Evolutionary conservation across 2,329 filamentous ascomycete genomes (phyloP), one percentile per base, ranked within the genome.

Genomic region (Paraphaeosphaeria minitans): DNA sequence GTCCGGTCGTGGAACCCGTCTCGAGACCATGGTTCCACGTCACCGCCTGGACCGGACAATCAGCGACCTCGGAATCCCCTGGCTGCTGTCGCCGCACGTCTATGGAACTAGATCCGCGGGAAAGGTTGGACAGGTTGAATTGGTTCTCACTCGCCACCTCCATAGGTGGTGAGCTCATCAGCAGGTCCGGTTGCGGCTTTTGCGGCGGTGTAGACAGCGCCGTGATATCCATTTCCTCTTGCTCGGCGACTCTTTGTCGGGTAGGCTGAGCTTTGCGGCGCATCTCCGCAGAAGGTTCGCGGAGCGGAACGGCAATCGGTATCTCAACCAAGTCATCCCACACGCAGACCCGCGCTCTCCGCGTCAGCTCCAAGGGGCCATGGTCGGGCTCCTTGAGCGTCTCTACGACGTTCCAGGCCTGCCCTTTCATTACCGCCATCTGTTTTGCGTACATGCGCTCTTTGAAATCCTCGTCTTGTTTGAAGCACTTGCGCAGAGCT

Each of bases 381-480:
- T 98, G 94, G 71, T 98, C 95, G 0, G 87, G 83, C 19, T 91
- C 91, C 76, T 99, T 99, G 61, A 99, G 84, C 0, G 95, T 97
- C 80, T 99, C 95, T 4, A 99, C 95, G 0, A 99, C 95, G 74
- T 99, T 99, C 93, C 95, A 99, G 0, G 95, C 95, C 75, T 99
- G 95, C 12, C 95, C 95, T 78, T 99, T 99, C 92, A 99, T 97
- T 59, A 99, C 95, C 0, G 95, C 94, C 61, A 99, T 96, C 73
- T 99, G 95, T 66, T 92, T 88, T n/a, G 92, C 92, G 79, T 97
- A 99, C 95, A 99, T 99, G 78, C 92, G 90, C 79, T 99, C 95
- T 75, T 98, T 92, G 77, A 99, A 99, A 78, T 99, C 95, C 2
- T 89, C 88, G 76, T 99, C 95, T 73, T 96, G 87, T 65, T 92